These are phyloP conservation scores for Pinus taeda DNA, from an alignment of 75 land plant genomes.

Conservation along the genomic window DNA sequence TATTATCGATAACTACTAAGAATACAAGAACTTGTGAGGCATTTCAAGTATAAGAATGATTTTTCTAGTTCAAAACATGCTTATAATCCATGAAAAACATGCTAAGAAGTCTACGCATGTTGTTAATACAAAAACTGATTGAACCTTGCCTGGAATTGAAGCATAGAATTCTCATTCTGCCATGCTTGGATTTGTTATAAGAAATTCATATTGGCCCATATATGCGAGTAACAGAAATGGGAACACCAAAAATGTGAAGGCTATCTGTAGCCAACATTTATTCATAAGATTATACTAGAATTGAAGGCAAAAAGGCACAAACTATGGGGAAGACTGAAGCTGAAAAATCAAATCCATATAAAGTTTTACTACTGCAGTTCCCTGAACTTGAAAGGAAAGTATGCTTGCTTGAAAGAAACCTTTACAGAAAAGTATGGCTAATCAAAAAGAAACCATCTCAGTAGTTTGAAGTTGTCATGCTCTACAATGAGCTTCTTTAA, in stretches of 20 bases:
- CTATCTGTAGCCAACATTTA: too few species aligned
- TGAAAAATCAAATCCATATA: neutral
- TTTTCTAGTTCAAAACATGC: too few species aligned
- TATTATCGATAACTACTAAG: too few species aligned
- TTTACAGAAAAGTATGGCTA: neutral
- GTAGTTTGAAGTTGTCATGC: neutral
- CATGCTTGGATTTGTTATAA: slow-evolving; percentile 44
- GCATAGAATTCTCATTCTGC: slow-evolving; percentile 65
- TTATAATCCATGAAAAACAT: neutral
- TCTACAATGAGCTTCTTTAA: slow-evolving; percentile 11
- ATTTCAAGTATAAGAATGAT: too few species aligned
- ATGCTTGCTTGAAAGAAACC: neutral
- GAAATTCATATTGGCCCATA: slow-evolving; percentile 92
- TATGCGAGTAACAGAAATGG: slow-evolving; percentile 65
- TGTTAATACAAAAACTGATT: too few species aligned
- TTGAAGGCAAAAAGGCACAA: neutral
- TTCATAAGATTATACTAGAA: neutral
- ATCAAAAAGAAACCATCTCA: neutral
- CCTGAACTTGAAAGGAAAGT: too few species aligned
- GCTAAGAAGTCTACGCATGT: neutral
- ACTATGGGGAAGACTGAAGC: neutral
- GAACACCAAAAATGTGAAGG: too few species aligned
- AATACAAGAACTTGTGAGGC: too few species aligned
- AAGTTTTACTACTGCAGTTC: neutral
- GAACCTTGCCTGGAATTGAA: slow-evolving; percentile 84